phyloP scores from a whole-genome alignment of 192 early-diverging fungal genomes.

The Coemansia sp. region DNA sequence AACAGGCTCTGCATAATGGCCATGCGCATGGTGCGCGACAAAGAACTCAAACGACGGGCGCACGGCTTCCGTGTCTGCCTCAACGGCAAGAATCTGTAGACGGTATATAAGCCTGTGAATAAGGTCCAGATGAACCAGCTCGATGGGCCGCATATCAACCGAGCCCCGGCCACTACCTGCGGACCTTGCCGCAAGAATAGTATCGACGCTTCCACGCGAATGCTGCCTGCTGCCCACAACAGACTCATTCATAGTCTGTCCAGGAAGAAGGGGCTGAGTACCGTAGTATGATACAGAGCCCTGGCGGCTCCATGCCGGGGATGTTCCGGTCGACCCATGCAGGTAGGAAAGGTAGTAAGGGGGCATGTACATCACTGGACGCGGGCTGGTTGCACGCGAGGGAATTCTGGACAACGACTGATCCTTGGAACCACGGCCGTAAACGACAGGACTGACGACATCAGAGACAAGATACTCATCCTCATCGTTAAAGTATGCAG shows the following conservation, averaged over 20 bases:
- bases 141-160: conserved; percentile 1
- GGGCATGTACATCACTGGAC: conserved; percentile 33
- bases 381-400: conserved; percentile 9
- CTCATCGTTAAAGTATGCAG: background rate
- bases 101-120: conserved; percentile 43
- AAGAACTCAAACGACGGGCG: conserved; percentile 48
- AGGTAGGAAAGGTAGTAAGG: conserved; percentile 26
- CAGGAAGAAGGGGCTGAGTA: conserved; percentile 11
- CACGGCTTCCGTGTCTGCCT: conserved; percentile 27
- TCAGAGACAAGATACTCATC: conserved; percentile 7
- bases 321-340: conserved; percentile 9
- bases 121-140: conserved; percentile 38
- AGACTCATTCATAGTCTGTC: conserved; percentile 14
- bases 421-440: conserved; percentile 17
- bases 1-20: conserved; percentile 28
- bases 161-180: background rate
- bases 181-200: conserved; percentile 15
- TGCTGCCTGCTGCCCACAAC: conserved; percentile 10
- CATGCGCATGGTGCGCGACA: conserved; percentile 28
- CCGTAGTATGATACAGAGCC: conserved; percentile 33
- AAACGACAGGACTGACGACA: background rate
- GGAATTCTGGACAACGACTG: background rate
- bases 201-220: conserved; percentile 39
- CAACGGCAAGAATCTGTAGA: conserved; percentile 42
- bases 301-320: conserved; percentile 35